Conservation (phyloP, 192 early-diverging fungal genomes). For the Rhizophagus sp. region DNA sequence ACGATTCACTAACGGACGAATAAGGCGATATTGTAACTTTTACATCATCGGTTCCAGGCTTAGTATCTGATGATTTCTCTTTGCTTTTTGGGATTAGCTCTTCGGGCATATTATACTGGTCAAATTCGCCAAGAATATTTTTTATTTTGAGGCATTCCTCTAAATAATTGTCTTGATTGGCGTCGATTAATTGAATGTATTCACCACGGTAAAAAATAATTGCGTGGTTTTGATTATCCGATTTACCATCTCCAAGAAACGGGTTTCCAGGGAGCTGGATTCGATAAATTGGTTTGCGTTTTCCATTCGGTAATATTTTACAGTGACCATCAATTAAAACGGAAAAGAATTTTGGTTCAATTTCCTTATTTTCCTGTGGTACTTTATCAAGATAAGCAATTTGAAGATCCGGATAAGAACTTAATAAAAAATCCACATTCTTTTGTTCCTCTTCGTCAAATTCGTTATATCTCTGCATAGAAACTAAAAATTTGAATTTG, state of each 20-base stretch:
- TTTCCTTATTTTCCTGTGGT: slow-evolving; percentile 61
- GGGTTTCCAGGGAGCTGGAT: slow-evolving; percentile 81
- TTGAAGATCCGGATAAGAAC: slow-evolving; percentile 75
- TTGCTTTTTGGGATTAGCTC: no score
- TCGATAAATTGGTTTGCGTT: slow-evolving; percentile 74
- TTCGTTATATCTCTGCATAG: slow-evolving; percentile 82
- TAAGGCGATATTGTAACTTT: slow-evolving; percentile 61
- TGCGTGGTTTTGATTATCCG: slow-evolving; percentile 88
- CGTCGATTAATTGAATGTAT: slow-evolving; percentile 84
- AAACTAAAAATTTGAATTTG: slow-evolving; percentile 85
- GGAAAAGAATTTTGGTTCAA: slow-evolving; percentile 56
- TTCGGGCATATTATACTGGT: slow-evolving; percentile 62
- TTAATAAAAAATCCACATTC: slow-evolving; percentile 73
- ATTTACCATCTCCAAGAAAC: slow-evolving; percentile 90
- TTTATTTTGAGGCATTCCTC: slow-evolving; percentile 88
- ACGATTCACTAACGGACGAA: slow-evolving; percentile 58
- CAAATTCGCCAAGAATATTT: slow-evolving; percentile 85
- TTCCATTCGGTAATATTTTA: slow-evolving; percentile 65
- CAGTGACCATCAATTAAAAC: slow-evolving; percentile 81
- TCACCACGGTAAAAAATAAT: slow-evolving; percentile 86
- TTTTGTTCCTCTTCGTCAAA: slow-evolving; percentile 78
- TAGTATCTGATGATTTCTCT: no score
- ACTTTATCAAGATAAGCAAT: slow-evolving; percentile 80
- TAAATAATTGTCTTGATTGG: slow-evolving; percentile 93
- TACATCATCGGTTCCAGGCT: no score